phyloP scores from a whole-genome alignment of 768 basidiomycete species.

The Tricholoma sp. region DNA sequence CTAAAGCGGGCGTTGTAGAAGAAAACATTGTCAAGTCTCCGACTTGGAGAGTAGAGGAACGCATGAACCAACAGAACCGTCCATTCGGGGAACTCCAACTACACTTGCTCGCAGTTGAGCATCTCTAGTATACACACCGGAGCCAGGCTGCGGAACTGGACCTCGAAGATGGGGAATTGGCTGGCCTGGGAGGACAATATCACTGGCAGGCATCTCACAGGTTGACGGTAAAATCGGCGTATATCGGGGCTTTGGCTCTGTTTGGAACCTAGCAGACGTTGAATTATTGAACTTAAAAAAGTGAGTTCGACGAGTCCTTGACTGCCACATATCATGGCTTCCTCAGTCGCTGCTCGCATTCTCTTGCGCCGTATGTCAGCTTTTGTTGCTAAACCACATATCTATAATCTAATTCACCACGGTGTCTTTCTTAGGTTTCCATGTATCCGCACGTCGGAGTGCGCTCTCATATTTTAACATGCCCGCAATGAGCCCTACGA shows the following conservation, averaged over 20 bases:
- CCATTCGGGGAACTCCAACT: constrained; percentile 54
- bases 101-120: constrained; percentile 65
- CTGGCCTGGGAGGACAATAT: constrained; percentile 69
- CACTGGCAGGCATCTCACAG: constrained; percentile 6
- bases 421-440: constrained; percentile 55
- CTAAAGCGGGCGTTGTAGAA: constrained; percentile 28
- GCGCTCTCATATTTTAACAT: constrained; percentile 87
- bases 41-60: constrained; percentile 17
- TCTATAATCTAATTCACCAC: background rate
- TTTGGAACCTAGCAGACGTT: constrained; percentile 23
- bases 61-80: constrained; percentile 61
- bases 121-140: constrained; percentile 63
- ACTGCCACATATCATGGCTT: constrained; percentile 42
- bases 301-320: constrained; percentile 21
- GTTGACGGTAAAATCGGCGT: constrained; percentile 5
- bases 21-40: constrained; percentile 14
- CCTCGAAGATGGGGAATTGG: constrained; percentile 55
- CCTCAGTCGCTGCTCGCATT: constrained; percentile 54
- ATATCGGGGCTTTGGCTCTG: constrained; percentile 22
- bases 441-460: constrained; percentile 71
- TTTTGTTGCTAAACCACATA: background rate
- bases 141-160: constrained; percentile 53
- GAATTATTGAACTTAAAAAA: constrained; percentile 17
- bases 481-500: constrained; percentile 99
- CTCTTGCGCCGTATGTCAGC: constrained; percentile 56